Percentiles rank a stretch among this genome's conserved stretches.
These are phyloP conservation scores for Pelargonium citronellum DNA, from an alignment of 441 rosid genomes.

Conservation along the genomic window DNA sequence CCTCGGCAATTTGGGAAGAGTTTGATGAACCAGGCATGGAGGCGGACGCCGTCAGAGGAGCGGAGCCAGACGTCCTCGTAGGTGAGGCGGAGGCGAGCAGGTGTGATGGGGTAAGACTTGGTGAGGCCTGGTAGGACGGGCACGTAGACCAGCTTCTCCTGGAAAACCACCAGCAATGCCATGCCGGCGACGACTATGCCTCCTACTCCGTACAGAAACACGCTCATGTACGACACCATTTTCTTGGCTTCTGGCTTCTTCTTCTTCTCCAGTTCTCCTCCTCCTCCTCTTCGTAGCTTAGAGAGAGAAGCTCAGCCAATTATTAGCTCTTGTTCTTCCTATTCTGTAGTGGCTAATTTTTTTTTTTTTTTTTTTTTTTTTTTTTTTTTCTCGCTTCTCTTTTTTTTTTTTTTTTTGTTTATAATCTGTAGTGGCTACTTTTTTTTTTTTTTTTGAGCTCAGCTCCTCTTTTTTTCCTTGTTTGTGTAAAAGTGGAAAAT, in stretches of 20 bases:
- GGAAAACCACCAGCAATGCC: constrained; percentile 85
- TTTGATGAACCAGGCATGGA: constrained; percentile 96
- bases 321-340: neutral
- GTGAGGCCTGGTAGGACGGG: constrained; percentile 89
- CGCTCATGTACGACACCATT: constrained; percentile 73
- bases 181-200: constrained; percentile 82
- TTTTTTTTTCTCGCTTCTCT: too few species aligned
- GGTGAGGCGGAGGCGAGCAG: constrained; percentile 63
- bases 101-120: constrained; percentile 75
- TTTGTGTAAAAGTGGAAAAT: too few species aligned
- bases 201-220: constrained; percentile 76
- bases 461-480: too few species aligned
- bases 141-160: constrained; percentile 89
- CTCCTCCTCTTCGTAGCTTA: neutral
- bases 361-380: too few species aligned
- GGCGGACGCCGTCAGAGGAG: constrained; percentile 84
- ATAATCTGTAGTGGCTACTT: too few species aligned
- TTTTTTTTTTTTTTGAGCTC: too few species aligned
- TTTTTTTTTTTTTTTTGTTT: too few species aligned
- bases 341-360: too few species aligned
- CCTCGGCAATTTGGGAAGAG: constrained; percentile 79
- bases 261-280: neutral
- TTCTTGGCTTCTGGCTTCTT: constrained; percentile 5
- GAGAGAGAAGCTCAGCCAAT: neutral
- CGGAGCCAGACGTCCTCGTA: constrained; percentile 95